phyloP scores from a whole-genome alignment of 768 basidiomycete species.

The Asterophora lycoperdoides region DNA sequence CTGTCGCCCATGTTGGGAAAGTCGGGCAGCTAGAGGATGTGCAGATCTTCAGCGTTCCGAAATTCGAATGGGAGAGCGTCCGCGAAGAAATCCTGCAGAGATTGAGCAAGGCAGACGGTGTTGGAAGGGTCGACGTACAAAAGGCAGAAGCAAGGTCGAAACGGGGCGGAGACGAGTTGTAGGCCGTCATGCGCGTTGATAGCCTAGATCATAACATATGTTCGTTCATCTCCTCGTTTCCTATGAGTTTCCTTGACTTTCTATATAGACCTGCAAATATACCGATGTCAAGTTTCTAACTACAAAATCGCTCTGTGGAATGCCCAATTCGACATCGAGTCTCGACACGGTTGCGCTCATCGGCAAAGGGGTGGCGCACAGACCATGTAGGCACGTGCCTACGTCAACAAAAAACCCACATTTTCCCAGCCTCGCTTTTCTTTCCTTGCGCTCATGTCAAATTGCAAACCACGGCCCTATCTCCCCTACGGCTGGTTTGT shows the following conservation, averaged over 20 bases:
- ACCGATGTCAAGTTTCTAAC: background rate
- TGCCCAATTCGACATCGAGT: too few relatives aligned
- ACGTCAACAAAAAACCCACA: background rate
- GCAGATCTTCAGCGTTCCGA: constrained; percentile 28
- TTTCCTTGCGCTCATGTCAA: constrained; percentile 42
- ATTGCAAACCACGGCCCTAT: constrained; percentile 31
- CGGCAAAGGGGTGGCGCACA: background rate
- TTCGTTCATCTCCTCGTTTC: background rate
- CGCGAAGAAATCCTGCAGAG: constrained; percentile 21
- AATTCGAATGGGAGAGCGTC: constrained; percentile 22
- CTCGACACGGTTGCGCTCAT: too few relatives aligned
- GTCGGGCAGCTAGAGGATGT: constrained; percentile 29
- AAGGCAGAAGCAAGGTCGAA: constrained; percentile 20
- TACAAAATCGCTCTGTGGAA: background rate
- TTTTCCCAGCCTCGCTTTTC: constrained; percentile 8
- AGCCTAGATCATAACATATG: too few relatives aligned
- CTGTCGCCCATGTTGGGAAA: constrained; percentile 26
- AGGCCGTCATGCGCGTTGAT: background rate
- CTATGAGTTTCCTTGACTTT: background rate
- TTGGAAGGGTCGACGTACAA: constrained; percentile 28
- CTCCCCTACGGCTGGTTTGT: constrained; percentile 32
- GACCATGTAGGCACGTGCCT: background rate
- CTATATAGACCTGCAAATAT: background rate
- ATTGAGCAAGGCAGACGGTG: constrained; percentile 18
- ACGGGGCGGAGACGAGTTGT: constrained; percentile 26